Evolutionary conservation across 495 filamentous ascomycete genomes (phyloP).

Genomic region (Penicillium ucsense): DNA sequence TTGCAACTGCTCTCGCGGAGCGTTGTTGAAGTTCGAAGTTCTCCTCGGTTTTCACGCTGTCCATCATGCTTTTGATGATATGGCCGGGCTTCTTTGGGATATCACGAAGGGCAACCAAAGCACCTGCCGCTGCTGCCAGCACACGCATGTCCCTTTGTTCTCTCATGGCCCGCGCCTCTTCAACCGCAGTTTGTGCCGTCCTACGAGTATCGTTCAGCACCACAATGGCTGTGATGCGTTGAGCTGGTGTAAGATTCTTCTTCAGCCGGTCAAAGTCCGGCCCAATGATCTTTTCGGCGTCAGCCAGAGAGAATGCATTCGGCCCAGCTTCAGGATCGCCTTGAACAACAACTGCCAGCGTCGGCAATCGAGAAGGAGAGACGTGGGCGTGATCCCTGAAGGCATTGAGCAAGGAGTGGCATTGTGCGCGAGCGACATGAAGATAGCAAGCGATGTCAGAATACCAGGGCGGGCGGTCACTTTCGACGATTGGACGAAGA

Average conservation of each 20-base stretch:
- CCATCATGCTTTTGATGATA: constrained; percentile 94
- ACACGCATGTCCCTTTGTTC: constrained; percentile 79
- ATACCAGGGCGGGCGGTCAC: constrained; percentile 71
- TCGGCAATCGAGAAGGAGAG: constrained; percentile 58
- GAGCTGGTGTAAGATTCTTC: constrained; percentile 70
- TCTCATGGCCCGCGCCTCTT: constrained; percentile 68
- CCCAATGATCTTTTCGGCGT: constrained; percentile 75
- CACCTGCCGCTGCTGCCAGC: constrained; percentile 74
- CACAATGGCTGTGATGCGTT: constrained; percentile 68
- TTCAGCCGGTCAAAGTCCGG: constrained; percentile 81
- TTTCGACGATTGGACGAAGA: constrained; percentile 66
- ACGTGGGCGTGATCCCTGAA: constrained; percentile 84
- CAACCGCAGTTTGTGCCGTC: constrained; percentile 58
- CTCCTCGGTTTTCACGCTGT: constrained; percentile 92
- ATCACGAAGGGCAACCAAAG: constrained; percentile 72
- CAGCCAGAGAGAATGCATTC: constrained; percentile 76
- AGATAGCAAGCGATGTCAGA: constrained; percentile 81
- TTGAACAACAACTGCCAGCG: constrained; percentile 80
- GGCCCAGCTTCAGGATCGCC: constrained; percentile 84
- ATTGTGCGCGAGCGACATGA: constrained; percentile 80
- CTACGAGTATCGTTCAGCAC: constrained; percentile 64
- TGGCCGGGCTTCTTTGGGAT: constrained; percentile 84
- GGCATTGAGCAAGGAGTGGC: constrained; percentile 75
- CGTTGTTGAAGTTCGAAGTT: constrained; percentile 82
- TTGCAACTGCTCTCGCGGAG: constrained; percentile 72